Percentiles rank a stretch among this genome's conserved stretches.
These are phyloP conservation scores for Martiniozyma abietophila DNA, from an alignment of 805 yeast genomes.

Conservation along the genomic window DNA sequence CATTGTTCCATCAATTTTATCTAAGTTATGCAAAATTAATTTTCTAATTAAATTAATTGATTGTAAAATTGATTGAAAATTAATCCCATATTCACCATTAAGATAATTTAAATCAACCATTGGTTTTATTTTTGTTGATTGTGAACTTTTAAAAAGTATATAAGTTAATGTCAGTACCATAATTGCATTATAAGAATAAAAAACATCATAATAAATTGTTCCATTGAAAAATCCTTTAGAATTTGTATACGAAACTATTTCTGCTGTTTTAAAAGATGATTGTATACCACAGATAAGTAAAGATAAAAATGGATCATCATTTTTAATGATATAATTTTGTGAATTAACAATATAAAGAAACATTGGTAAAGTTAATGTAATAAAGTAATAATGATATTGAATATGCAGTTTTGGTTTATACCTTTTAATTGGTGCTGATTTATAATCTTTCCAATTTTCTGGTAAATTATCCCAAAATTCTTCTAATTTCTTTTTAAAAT, in stretches of 20 bases:
- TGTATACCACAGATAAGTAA: conserved; percentile 33
- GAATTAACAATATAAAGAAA: conserved; percentile 30
- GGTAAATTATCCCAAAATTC: conserved; percentile 29
- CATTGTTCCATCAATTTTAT: conserved; percentile 34
- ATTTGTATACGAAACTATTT: conserved; percentile 27
- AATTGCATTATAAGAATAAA: conserved; percentile 34
- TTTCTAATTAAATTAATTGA: conserved; percentile 28
- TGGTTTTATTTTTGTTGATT: conserved; percentile 11
- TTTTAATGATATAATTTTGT: conserved; percentile 27
- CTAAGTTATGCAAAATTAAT: conserved; percentile 24
- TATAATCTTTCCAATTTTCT: conserved; percentile 25
- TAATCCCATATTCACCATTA: conserved; percentile 21
- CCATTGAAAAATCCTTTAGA: conserved; percentile 34
- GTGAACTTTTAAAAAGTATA: conserved; percentile 25
- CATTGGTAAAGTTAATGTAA: conserved; percentile 35
- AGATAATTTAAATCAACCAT: conserved; percentile 23
- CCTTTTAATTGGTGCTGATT: conserved; percentile 25
- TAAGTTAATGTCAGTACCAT: conserved; percentile 34
- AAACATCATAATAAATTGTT: conserved; percentile 36
- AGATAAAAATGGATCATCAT: conserved; percentile 33
- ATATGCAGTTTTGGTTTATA: conserved; percentile 34
- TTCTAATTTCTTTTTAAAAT: conserved; percentile 27
- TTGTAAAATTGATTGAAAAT: conserved; percentile 20
- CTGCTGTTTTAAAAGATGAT: conserved; percentile 32
- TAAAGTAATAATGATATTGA: conserved; percentile 33